phyloP scores from a whole-genome alignment of 1,284 basidiomycete genomes.

The Cryptococcus sp. region DNA sequence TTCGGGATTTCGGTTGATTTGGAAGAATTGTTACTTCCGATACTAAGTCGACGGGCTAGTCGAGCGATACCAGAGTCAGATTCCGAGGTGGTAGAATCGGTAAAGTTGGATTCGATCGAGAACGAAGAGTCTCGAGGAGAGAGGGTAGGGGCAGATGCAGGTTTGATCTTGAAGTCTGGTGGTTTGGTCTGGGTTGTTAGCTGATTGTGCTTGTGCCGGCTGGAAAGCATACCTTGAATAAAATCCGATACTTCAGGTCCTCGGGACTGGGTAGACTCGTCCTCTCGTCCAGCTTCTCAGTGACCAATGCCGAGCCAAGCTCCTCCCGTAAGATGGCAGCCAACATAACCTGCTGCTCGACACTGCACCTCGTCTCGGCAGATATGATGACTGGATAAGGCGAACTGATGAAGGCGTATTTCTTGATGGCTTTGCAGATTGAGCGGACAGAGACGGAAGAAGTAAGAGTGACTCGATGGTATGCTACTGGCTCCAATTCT shows the following conservation, averaged over 20 bases:
- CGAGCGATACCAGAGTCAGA: slow-evolving; percentile 39
- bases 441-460: slow-evolving; percentile 78
- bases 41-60: slow-evolving; percentile 30
- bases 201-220: background rate
- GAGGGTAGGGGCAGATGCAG: slow-evolving; percentile 3
- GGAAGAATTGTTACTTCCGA: slow-evolving; percentile 8
- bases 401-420: slow-evolving; percentile 89
- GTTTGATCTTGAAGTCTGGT: slow-evolving; percentile 8
- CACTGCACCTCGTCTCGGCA: slow-evolving; percentile 83
- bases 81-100: slow-evolving; percentile 40
- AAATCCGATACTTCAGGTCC: slow-evolving; percentile 69
- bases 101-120: slow-evolving; percentile 2
- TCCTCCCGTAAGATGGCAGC: slow-evolving; percentile 71
- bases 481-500: slow-evolving; percentile 73
- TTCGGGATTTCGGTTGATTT: slow-evolving; percentile 2
- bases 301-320: slow-evolving; percentile 72
- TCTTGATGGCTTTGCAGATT: slow-evolving; percentile 78
- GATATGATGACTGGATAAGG: slow-evolving; percentile 94
- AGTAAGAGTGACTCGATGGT: slow-evolving; percentile 89
- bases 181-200: slow-evolving; percentile 27
- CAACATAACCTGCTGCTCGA: slow-evolving; percentile 77
- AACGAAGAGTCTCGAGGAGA: slow-evolving; percentile 3
- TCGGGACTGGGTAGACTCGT: slow-evolving; percentile 78
- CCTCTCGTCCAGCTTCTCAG: slow-evolving; percentile 52
- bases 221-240: slow-evolving; percentile 65